Evolutionary conservation across 1,139 yeast species (phyloP).

Genomic region (Pneumocystis carinii): DNA sequence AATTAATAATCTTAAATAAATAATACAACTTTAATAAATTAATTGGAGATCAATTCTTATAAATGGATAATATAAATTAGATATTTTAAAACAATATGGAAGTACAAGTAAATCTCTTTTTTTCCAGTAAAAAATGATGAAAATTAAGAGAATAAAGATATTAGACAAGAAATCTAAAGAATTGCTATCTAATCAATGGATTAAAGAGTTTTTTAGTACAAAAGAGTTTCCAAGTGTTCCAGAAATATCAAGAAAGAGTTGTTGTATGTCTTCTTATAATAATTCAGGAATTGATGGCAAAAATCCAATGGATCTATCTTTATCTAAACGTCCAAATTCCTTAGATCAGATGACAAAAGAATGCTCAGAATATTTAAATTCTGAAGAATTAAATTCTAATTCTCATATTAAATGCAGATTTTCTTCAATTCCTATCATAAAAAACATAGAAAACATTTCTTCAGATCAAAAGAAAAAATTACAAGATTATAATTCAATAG

Average conservation of each 20-base stretch:
- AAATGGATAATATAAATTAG: too few relatives aligned
- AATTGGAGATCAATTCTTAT: too few relatives aligned
- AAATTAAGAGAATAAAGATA: background rate
- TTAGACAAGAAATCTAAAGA: background rate
- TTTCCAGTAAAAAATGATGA: background rate
- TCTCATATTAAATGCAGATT: background rate
- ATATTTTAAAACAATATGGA: background rate
- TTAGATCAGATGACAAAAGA: background rate
- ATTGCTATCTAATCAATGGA: background rate
- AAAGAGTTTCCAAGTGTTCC: background rate
- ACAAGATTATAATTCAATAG: background rate
- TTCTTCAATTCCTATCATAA: background rate
- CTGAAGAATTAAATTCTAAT: background rate
- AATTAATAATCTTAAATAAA: too few relatives aligned
- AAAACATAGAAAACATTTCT: background rate
- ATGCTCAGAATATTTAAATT: background rate
- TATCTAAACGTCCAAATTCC: background rate
- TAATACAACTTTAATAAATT: too few relatives aligned
- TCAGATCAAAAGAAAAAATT: background rate
- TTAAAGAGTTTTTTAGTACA: background rate
- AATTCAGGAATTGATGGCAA: background rate
- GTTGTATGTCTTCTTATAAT: background rate
- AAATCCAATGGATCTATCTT: background rate
- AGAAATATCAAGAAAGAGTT: background rate
- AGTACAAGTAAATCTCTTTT: background rate